Conservation (phyloP, 345 rosid genomes). For the Adansonia digitata region DNA sequence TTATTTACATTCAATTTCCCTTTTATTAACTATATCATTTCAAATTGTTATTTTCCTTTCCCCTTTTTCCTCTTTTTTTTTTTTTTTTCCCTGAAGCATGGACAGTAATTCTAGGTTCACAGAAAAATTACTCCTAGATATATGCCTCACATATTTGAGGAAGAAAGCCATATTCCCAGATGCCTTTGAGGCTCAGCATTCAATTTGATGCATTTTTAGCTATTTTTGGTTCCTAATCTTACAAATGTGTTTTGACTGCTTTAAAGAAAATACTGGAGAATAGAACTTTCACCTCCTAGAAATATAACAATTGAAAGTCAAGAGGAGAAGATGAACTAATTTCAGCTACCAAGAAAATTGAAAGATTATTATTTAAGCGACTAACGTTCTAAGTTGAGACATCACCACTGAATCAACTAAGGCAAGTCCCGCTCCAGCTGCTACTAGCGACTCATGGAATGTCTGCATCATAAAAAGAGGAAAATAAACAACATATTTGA, state of each 20-base stretch:
- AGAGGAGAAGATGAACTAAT: not conserved
- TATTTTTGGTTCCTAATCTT: not conserved
- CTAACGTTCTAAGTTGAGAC: constrained; percentile 54
- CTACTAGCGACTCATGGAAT: constrained; percentile 77
- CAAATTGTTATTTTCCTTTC: not conserved
- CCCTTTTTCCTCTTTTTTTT: not conserved
- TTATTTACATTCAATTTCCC: not conserved
- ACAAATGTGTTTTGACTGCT: not conserved
- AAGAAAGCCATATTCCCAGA: not conserved
- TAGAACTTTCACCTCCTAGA: not conserved
- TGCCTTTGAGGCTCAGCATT: not conserved
- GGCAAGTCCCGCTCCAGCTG: constrained; percentile 93
- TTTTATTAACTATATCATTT: not conserved
- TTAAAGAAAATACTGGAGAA: not conserved
- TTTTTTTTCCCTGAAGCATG: not conserved
- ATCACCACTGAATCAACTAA: constrained; percentile 98
- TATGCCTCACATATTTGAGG: not conserved
- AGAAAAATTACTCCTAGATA: not conserved
- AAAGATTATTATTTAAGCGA: constrained; percentile 25
- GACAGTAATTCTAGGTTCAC: not conserved
- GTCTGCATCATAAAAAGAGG: constrained; percentile 50
- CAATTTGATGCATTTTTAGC: not conserved
- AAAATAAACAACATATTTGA: not conserved
- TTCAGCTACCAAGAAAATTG: not conserved
- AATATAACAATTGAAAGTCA: not conserved